Base-by-base conservation (phyloP, 257 asterid species). In the Nyctanthes arbortristis region DNA sequence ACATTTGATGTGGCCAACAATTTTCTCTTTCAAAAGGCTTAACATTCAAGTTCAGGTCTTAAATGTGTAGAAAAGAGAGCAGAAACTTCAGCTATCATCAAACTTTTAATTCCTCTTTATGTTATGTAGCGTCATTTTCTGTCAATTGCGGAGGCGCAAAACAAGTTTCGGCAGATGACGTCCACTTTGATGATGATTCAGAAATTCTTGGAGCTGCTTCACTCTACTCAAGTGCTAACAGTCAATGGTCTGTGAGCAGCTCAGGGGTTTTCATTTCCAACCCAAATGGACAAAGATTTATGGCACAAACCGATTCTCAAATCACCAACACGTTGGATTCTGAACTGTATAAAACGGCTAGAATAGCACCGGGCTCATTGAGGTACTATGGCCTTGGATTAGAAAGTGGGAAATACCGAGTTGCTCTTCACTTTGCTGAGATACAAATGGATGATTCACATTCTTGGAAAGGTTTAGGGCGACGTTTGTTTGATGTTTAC, bases 351-450 rank as follows among this genome's bases (percentile, higher is more conserved):
- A 75, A 85, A 72, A 83, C 86, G 9, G 88, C 94, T 30, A 70
- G 91, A 45, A 62, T 82, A 65, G 69, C 90, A 40, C 87, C 90
- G 0, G 69, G 20, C 75, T 87, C 90, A 2, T 73, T 82, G 66
- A 75, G 87, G 79, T 87, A 87, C 80, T 87, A 82, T 12, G 93
- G 93, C 65, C 83, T 87, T 2, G 83, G 90, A 27, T 56, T 87
- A 69, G 77, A 72, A 63, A 77, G 81, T 14, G 93, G 89, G n/a
- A 72, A 13, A 10, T 87, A 87, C 20, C 65, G 24, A 33, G 59
- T 87, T 9, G 79, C 82, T 69, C 84, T 87, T 67, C 93, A 87
- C 78, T 87, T 84, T 70, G 84, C 89, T 10, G 93, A 87, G 85
- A 80, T 87, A 64, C 84, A 84, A 67, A 84, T 84, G 82, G 87